A percentile compares a stretch with the other conserved stretches of the same genome.
phyloP scores from a whole-genome alignment of 176 grass and related monocot genomes.

The Chrysopogon serrulatus region DNA sequence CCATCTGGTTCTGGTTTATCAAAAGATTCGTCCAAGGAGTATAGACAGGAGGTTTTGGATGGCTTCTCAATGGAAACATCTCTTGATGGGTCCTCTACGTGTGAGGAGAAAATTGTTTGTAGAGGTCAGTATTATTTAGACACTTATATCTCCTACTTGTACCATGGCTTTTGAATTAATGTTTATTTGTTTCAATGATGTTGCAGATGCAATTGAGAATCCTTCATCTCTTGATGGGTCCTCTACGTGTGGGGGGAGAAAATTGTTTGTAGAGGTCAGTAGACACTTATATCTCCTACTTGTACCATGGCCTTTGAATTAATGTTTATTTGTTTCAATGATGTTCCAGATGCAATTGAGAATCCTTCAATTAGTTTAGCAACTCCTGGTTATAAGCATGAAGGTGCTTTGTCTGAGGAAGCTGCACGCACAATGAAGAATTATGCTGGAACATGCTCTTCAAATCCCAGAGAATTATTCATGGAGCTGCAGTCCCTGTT shows the following conservation, averaged over 20 bases:
- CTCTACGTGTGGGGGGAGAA: no score
- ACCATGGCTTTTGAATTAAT: neutral
- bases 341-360: neutral
- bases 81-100: neutral
- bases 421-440: neutral
- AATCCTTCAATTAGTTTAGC: neutral
- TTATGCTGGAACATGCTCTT: conserved; percentile 24
- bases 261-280: no score
- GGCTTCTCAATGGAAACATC: neutral
- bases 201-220: conserved; percentile 3
- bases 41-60: neutral
- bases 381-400: neutral
- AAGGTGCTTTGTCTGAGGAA: conserved; percentile 2
- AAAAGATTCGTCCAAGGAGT: neutral
- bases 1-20: neutral
- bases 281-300: neutral
- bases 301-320: neutral
- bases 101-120: neutral
- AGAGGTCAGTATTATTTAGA: conserved; percentile 6
- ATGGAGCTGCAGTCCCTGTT: conserved; percentile 8
- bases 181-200: neutral
- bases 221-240: no score
- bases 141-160: neutral
- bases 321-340: neutral
- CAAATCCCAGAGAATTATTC: conserved; percentile 10